Evolutionary conservation across 768 basidiomycete species (phyloP), one percentile per base, ranked within the genome.

Genomic region (Hygrophorus pudorinus): DNA sequence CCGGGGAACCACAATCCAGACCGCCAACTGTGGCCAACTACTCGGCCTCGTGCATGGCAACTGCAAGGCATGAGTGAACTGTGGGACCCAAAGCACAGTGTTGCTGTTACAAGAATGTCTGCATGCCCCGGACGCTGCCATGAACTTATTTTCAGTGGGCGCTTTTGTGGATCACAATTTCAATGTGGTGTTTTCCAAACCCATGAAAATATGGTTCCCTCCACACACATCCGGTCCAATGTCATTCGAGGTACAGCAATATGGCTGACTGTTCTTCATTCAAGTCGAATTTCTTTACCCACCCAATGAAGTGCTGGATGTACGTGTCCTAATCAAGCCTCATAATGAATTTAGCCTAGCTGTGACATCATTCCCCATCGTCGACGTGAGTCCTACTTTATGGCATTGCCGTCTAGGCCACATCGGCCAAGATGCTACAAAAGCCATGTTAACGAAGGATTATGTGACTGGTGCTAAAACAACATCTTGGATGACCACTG

Each of bases 401-500:
- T 61, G 56, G 58, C 62, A 61, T 41, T 31, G 51, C 13, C 46
- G 51, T 2, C 47, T 59, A 31, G 58, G 59, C 9, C 60, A 63
- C 24, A 41, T 53, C 18, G 52, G 54, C 4, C n/a, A 30, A 0
- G 52, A 55, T 13, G 46, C 56, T 0, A 57, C 54, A 1, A 31
- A 44, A 7, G 40, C 47, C 3, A 41, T 54, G 1, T 38, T 59
- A 0, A 54, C 53, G 0, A 42, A 50, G 18, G 31, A 50, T 7
- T 55, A 51, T 42, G 53, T 44, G 1, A 48, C 46, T 36, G 53
- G 57, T 1, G n/a, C 37, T 52, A 13, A 44, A 44, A 0, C 0
- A 10, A 38, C 2, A 42, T 55, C 10, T 7, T 3, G 0, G 17
- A 41, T 11, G 17, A 37, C n/a, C n/a, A n/a, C n/a, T n/a, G 5